These are phyloP conservation scores for Wickerhamomyces hampshirensis DNA, from an alignment of 805 yeast genomes.

Conservation along the genomic window DNA sequence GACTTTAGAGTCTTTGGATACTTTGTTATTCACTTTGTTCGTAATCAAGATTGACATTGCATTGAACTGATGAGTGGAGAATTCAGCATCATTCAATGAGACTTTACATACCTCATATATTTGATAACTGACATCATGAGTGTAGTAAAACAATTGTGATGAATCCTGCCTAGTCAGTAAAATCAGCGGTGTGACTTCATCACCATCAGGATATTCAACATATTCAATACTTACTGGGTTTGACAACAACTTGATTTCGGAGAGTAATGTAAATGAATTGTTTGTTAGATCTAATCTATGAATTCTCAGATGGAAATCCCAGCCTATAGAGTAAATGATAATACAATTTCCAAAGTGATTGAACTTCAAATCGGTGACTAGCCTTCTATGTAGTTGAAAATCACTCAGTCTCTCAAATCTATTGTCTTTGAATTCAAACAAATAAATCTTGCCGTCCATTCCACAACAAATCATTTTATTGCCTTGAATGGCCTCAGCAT, in stretches of 20 bases:
- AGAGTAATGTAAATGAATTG: slow-evolving; percentile 16
- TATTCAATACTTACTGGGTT: slow-evolving; percentile 53
- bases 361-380: slow-evolving; percentile 32
- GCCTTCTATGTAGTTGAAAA: slow-evolving; percentile 33
- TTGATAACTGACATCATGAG: slow-evolving; percentile 18
- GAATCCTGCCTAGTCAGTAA: slow-evolving; percentile 57
- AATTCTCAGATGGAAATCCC: slow-evolving; percentile 46
- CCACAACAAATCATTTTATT: slow-evolving; percentile 38
- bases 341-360: slow-evolving; percentile 10
- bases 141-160: slow-evolving; percentile 48
- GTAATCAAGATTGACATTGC: slow-evolving; percentile 41
- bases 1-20: slow-evolving; percentile 28
- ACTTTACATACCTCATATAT: slow-evolving; percentile 40
- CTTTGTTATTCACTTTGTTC: slow-evolving; percentile 3
- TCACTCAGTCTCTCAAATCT: slow-evolving; percentile 12
- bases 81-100: slow-evolving; percentile 71
- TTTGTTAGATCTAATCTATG: slow-evolving; percentile 24
- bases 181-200: too few species aligned
- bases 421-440: slow-evolving; percentile 16
- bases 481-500: slow-evolving; percentile 27
- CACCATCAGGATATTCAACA: too few species aligned
- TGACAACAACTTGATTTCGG: slow-evolving; percentile 35
- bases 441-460: slow-evolving; percentile 44
- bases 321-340: slow-evolving; percentile 51
- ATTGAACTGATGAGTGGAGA: slow-evolving; percentile 57